Percentiles rank a stretch among this genome's conserved stretches.
Conservation (phyloP, 495 filamentous ascomycete species). For the Evansstolkia leycettana region DNA sequence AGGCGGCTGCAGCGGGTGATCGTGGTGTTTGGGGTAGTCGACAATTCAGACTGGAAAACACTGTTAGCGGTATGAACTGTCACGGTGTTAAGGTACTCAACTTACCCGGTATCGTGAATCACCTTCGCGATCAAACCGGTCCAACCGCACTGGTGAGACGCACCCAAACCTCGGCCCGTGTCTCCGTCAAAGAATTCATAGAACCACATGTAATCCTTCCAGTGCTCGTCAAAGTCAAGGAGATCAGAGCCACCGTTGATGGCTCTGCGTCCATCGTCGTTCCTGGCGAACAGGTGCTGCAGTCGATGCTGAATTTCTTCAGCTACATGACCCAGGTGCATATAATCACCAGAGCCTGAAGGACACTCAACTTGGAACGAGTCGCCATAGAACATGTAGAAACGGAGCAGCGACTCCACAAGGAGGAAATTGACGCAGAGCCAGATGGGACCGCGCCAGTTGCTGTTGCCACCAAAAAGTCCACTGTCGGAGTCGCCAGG, state of each 20-base stretch:
- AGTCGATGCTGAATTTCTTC: conserved; percentile 93
- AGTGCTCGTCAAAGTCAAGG: conserved; percentile 81
- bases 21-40: conserved; percentile 87
- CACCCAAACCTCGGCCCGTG: conserved; percentile 74
- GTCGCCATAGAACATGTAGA: conserved; percentile 91
- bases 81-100: conserved; percentile 2
- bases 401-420: conserved; percentile 81
- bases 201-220: conserved; percentile 91
- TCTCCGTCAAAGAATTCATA: conserved; percentile 97
- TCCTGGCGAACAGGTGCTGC: conserved; percentile 78
- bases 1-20: conserved; percentile 67
- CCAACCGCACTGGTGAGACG: conserved; percentile 95
- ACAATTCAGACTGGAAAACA: conserved; percentile 57
- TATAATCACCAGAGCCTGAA: conserved; percentile 82
- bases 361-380: conserved; percentile 84
- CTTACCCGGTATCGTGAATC: conserved; percentile 92
- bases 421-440: conserved; percentile 92
- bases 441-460: conserved; percentile 94
- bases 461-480: conserved; percentile 93
- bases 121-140: conserved; percentile 92
- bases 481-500: conserved; percentile 89
- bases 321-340: conserved; percentile 94
- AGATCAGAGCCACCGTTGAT: conserved; percentile 72
- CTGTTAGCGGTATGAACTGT: conserved; percentile 1
- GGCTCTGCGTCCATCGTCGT: conserved; percentile 73